Evolutionary conservation across 768 basidiomycete genomes (phyloP).

Genomic region (Tulasnella sp.): DNA sequence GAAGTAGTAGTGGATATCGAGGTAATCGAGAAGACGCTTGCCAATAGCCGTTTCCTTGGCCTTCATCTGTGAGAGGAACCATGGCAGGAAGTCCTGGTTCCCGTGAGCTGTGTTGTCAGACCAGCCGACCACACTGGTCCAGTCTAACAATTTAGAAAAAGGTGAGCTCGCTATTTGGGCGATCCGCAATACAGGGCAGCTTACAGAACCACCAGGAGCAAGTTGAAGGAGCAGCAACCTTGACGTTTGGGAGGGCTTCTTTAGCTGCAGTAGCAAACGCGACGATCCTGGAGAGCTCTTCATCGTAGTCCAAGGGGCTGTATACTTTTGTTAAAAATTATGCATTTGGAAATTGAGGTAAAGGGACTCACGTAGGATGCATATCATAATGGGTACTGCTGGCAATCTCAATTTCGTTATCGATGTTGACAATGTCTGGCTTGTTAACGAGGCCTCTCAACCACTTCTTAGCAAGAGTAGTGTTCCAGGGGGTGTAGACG

Average conservation of each 20-base stretch:
- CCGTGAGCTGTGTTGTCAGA: conserved; percentile 44
- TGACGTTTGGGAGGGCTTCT: conserved; percentile 38
- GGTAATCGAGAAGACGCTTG: conserved; percentile 44
- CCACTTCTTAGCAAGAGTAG: conserved; percentile 39
- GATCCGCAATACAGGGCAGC: conserved; percentile 19
- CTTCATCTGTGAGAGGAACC: conserved; percentile 48
- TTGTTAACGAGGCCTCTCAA: conserved; percentile 41
- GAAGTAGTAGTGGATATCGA: conserved; percentile 50
- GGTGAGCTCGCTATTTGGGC: conserved; percentile 28
- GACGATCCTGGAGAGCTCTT: conserved; percentile 44
- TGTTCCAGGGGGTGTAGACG: conserved; percentile 45
- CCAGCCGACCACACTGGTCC: conserved; percentile 45
- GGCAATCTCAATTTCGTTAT: conserved; percentile 54
- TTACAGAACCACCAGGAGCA: conserved; percentile 31
- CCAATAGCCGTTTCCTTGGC: conserved; percentile 32
- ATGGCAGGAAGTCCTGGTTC: conserved; percentile 49
- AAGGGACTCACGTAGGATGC: conserved; percentile 39
- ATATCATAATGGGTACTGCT: conserved; percentile 49
- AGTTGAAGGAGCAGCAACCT: conserved; percentile 42
- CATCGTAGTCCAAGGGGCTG: conserved; percentile 44
- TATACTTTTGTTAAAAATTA: not conserved
- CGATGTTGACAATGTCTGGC: conserved; percentile 43
- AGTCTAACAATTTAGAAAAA: conserved; percentile 34
- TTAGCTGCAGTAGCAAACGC: conserved; percentile 38
- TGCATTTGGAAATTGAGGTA: not conserved